phyloP scores from a whole-genome alignment of 495 filamentous ascomycete species.

The Podospora tetraspora region DNA sequence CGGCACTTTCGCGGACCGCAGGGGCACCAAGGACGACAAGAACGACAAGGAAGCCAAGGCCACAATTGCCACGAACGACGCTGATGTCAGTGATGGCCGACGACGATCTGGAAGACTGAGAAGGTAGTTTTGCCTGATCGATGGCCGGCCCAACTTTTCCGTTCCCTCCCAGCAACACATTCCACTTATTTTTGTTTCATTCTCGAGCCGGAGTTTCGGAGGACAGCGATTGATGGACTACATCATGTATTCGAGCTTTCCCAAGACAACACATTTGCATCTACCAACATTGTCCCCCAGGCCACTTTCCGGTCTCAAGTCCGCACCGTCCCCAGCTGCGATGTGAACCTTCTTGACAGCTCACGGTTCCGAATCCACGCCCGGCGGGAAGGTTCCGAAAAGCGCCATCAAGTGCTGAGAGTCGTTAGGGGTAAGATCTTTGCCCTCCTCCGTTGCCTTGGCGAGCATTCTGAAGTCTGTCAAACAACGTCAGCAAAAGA shows the following conservation, averaged over 20 bases:
- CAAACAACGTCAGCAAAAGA: constrained; percentile 1
- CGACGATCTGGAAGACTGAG: constrained; percentile 36
- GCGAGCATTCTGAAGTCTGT: constrained; percentile 32
- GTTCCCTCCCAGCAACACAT: neutral
- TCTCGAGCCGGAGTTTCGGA: neutral
- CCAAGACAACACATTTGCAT: neutral
- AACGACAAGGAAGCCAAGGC: neutral
- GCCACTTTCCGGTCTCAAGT: neutral
- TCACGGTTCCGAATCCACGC: constrained; percentile 31
- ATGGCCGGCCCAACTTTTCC: neutral
- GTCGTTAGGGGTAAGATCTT: constrained; percentile 17
- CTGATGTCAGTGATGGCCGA: constrained; percentile 17
- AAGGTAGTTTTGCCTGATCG: neutral
- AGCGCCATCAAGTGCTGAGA: constrained; percentile 32
- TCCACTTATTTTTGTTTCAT: neutral
- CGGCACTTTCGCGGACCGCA: constrained; percentile 11
- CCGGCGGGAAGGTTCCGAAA: constrained; percentile 33
- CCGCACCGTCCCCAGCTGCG: neutral
- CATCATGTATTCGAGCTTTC: neutral
- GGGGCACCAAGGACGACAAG: neutral
- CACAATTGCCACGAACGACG: constrained; percentile 2
- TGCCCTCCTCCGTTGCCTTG: constrained; percentile 23
- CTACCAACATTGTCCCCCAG: neutral
- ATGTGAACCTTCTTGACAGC: neutral
- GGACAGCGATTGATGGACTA: neutral